Base-by-base conservation (phyloP, 208 protist species). In the Leptomonas pyrrhocoris region DNA sequence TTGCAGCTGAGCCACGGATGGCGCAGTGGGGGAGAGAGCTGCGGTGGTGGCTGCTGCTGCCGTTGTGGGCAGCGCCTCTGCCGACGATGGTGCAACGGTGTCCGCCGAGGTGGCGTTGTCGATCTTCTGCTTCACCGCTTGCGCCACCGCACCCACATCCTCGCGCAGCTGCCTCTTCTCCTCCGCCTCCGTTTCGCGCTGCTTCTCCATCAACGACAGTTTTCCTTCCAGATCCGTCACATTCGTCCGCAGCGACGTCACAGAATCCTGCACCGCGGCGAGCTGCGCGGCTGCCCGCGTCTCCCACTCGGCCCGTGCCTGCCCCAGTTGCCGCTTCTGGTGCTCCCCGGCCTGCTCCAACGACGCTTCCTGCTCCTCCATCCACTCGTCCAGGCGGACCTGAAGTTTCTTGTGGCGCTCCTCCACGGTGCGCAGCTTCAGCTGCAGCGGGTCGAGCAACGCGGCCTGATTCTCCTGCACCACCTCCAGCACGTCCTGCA, bases 401-500 rank as follows among this genome's bases (percentile, higher is more conserved):
- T 64, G 70, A 60, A 64, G 43, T 16, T 54, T 48, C 45, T 43
- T 61, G 25, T 68, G 61, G 2, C 55, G 70, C 27, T 75, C 70
- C 45, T 75, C 70, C 23, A 63, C 61, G 45, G 60, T 48, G 45
- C 70, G 70, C 54, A 75, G 54, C 9, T 50, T 45, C 43, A 69
- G 50, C 54, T 64, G 70, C 40, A 75, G 36, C 36, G 60, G 70
- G 45, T 69, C 70, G 21, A 75, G 23, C 23, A 30, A 16, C 27
- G 61, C 54, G 31, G 61, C 31, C 27, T 75, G 70, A 48, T 43
- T 53, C 31, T 60, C 53, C 73, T 78, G 56, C 46, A 78, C 58
- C 28, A 67, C 58, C 8, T 67, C 60, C 25, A 71, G 25, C 28
- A 72, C 45, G 28, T 75, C 70, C 53, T 75, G 58, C 49, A 78